Evolutionary conservation across 2,329 filamentous ascomycete genomes (phyloP).

Genomic region (Leptographium procerum): DNA sequence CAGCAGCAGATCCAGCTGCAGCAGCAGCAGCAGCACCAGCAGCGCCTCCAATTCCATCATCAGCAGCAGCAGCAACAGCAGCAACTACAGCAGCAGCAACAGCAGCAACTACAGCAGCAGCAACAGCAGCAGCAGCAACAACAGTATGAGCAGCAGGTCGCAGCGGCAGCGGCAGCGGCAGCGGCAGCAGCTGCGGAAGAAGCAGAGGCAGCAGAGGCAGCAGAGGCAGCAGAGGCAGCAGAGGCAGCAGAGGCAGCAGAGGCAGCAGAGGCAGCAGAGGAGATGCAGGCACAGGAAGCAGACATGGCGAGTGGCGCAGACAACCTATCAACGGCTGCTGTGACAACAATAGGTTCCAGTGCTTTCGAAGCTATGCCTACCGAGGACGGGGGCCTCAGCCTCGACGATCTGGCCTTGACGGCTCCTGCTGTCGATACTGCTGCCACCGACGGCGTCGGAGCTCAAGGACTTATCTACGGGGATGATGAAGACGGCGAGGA

Average conservation of each 20-base stretch:
- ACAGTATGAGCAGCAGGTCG: conserved; percentile 2
- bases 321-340: not conserved
- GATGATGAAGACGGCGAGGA: not conserved
- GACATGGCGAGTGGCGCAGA: not conserved
- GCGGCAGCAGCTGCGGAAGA: not conserved
- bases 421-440: not conserved
- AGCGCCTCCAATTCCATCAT: conserved; percentile 16
- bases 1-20: conserved; percentile 16
- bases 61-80: conserved; percentile 22
- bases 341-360: no score
- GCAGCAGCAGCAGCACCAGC: conserved; percentile 16
- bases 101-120: conserved; percentile 15
- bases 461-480: not conserved
- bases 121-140: conserved; percentile 18
- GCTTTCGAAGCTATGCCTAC: not conserved
- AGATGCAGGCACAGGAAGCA: not conserved
- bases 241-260: not conserved
- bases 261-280: not conserved
- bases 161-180: not conserved
- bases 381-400: not conserved
- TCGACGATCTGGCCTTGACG: conserved; percentile 1
- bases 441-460: not conserved
- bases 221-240: not conserved
- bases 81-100: conserved; percentile 16
- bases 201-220: not conserved